A percentile compares a stretch with the other conserved stretches of the same genome.
Evolutionary conservation across 352 stramenopile genomes (phyloP).

Genomic region (Aphanomyces stellatus): DNA sequence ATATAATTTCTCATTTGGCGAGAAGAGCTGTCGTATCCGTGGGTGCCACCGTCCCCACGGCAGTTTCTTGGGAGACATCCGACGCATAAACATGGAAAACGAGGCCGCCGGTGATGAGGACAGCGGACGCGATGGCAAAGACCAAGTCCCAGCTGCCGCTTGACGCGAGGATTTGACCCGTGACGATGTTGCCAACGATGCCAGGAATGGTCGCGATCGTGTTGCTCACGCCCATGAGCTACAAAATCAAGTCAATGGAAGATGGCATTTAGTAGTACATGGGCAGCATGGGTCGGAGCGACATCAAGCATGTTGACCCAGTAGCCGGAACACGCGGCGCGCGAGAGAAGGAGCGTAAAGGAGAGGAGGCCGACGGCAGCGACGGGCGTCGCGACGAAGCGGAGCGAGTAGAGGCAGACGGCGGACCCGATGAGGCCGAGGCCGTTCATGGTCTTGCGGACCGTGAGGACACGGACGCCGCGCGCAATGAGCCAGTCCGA

Average conservation of each 20-base stretch:
- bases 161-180: conserved; percentile 60
- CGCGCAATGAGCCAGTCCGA: conserved; percentile 57
- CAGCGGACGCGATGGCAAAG: conserved; percentile 61
- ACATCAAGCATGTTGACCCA: conserved; percentile 90
- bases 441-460: conserved; percentile 71
- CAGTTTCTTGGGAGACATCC: conserved; percentile 34
- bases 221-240: conserved; percentile 80
- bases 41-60: conserved; percentile 31
- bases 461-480: conserved; percentile 55
- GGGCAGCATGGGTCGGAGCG: conserved; percentile 58
- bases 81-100: conserved; percentile 74
- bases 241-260: neutral
- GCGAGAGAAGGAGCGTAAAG: conserved; percentile 67
- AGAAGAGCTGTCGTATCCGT: neutral
- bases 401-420: conserved; percentile 58
- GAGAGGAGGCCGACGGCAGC: conserved; percentile 58
- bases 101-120: conserved; percentile 57
- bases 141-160: conserved; percentile 75
- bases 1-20: neutral
- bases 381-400: conserved; percentile 44
- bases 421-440: conserved; percentile 64
- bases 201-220: conserved; percentile 77
- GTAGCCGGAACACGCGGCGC: conserved; percentile 66
- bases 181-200: conserved; percentile 80
- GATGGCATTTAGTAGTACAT: conserved; percentile 23